These are phyloP conservation scores for Lodderomyces theae DNA, from an alignment of 1,139 yeast genomes.

Conservation along the genomic window DNA sequence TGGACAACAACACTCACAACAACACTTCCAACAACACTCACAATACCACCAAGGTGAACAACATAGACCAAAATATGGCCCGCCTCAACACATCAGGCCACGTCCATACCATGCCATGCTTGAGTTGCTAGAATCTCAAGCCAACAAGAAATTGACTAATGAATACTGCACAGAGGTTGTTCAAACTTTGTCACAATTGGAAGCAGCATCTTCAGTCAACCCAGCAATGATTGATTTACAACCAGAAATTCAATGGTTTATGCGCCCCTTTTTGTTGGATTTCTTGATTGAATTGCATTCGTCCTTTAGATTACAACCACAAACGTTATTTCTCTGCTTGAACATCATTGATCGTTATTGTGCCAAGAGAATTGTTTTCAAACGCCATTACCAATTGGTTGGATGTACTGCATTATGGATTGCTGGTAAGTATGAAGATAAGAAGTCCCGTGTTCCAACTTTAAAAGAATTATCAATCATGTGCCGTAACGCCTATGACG, in stretches of 20 bases:
- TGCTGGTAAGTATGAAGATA: conserved; percentile 90
- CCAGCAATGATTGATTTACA: conserved; percentile 81
- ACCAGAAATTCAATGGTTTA: conserved; percentile 89
- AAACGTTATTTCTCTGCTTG: conserved; percentile 77
- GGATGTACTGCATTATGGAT: conserved; percentile 95
- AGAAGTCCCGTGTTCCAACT: conserved; percentile 80
- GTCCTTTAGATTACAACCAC: conserved; percentile 70
- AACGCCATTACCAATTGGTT: conserved; percentile 86
- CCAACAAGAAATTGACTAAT: conserved; percentile 38
- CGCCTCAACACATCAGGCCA: conserved; percentile 39
- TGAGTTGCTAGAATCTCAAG: conserved; percentile 47
- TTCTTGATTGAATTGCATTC: conserved; percentile 80
- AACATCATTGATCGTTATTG: conserved; percentile 88
- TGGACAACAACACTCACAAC: conserved; percentile 1
- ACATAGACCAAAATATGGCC: conserved; percentile 33
- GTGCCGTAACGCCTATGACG: conserved; percentile 85
- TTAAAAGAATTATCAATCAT: conserved; percentile 70
- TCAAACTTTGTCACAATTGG: conserved; percentile 30
- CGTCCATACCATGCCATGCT: conserved; percentile 41
- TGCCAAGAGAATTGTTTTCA: conserved; percentile 86
- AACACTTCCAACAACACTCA: conserved; percentile 4
- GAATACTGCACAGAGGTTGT: conserved; percentile 41
- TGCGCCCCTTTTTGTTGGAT: conserved; percentile 87
- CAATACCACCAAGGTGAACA: conserved; percentile 3
- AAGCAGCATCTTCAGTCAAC: conserved; percentile 35